Conservation (phyloP, 108 stramenopile genomes). For the Aureococcus anophagefferens region DNA sequence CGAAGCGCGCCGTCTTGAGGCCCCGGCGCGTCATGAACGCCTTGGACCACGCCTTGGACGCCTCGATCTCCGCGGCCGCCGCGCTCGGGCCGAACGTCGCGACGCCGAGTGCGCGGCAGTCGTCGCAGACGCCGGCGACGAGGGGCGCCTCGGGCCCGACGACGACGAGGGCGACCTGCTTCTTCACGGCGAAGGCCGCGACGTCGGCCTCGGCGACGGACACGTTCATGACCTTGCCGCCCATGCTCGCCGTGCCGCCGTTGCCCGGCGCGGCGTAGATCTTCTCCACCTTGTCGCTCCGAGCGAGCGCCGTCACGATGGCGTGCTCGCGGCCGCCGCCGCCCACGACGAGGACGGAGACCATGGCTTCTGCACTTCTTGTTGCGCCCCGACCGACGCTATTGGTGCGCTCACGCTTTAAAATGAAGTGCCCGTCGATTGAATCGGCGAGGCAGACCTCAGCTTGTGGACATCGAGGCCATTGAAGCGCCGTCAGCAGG, state of each 20-base stretch:
- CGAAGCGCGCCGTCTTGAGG: constrained; percentile 88
- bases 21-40: constrained; percentile 84
- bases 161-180: constrained; percentile 29
- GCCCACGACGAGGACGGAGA: not conserved
- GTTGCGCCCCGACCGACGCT: too few species aligned
- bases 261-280: not conserved
- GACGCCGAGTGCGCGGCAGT: constrained; percentile 58
- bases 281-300: not conserved
- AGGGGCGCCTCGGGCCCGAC: constrained; percentile 95
- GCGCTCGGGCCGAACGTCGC: constrained; percentile 83
- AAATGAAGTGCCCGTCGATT: too few species aligned
- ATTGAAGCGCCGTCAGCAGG: too few species aligned
- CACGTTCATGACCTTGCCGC: not conserved
- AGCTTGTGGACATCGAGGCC: too few species aligned
- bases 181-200: not conserved
- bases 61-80: constrained; percentile 88
- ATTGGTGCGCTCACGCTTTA: too few species aligned
- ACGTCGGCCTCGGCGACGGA: not conserved
- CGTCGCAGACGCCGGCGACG: constrained; percentile 85
- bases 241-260: not conserved
- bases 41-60: constrained; percentile 95
- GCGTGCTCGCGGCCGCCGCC: not conserved
- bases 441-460: too few species aligned
- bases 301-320: not conserved
- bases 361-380: too few species aligned